phyloP scores from a whole-genome alignment of 768 basidiomycete species.

The Boletus sp. region DNA sequence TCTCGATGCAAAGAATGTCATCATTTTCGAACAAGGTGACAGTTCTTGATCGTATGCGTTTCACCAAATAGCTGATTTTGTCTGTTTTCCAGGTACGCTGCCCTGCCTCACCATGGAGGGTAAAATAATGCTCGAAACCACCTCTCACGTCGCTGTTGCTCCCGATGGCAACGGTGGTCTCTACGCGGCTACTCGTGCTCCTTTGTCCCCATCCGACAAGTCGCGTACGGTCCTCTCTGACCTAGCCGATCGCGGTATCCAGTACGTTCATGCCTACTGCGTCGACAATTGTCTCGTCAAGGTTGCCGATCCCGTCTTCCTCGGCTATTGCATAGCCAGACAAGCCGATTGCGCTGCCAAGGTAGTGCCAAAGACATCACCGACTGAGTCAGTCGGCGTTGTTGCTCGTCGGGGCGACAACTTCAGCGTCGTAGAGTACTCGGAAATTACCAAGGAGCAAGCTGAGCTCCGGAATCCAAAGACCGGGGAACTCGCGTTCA shows the following conservation, averaged over 20 bases:
- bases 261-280: slow-evolving; percentile 92
- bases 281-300: slow-evolving; percentile 99
- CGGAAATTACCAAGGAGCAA: slow-evolving; percentile 88
- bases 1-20: slow-evolving; percentile 70
- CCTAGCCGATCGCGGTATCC: slow-evolving; percentile 68
- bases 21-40: slow-evolving; percentile 96
- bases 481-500: slow-evolving; percentile 80
- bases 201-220: slow-evolving; percentile 58
- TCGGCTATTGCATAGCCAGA: slow-evolving; percentile 90
- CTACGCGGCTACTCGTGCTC: slow-evolving; percentile 87
- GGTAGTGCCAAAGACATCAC: slow-evolving; percentile 86
- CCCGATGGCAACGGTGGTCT: slow-evolving; percentile 98
- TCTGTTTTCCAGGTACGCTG: slow-evolving; percentile 69
- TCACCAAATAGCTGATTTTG: background rate
- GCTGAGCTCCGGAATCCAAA: slow-evolving; percentile 69
- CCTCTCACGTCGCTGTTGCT: slow-evolving; percentile 84
- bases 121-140: slow-evolving; percentile 83
- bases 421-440: slow-evolving; percentile 95
- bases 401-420: slow-evolving; percentile 81
- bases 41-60: slow-evolving; percentile 5
- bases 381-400: slow-evolving; percentile 94
- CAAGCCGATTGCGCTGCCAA: slow-evolving; percentile 92
- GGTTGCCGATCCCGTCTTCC: slow-evolving; percentile 95
- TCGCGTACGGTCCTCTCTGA: slow-evolving; percentile 81
- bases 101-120: slow-evolving; percentile 95